Percentiles rank a stretch among this genome's conserved stretches.
Conservation (phyloP, 148 eudicot genomes). For the Beta vulgaris region DNA sequence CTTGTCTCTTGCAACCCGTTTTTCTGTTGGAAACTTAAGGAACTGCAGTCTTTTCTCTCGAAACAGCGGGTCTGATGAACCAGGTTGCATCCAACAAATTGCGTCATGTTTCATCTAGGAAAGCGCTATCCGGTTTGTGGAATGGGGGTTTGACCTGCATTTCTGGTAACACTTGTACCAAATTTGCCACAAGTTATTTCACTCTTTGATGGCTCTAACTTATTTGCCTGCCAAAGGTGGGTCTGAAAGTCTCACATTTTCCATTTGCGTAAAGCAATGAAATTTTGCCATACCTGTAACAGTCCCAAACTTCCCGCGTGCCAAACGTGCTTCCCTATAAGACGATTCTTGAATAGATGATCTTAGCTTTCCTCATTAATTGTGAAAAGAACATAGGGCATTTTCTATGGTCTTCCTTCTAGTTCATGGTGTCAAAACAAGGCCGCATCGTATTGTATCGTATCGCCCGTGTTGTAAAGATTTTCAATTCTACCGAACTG, state of each 20-base stretch:
- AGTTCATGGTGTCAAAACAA: too few species aligned
- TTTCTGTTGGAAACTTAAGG: too few species aligned
- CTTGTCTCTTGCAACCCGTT: too few species aligned
- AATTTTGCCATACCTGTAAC: neutral
- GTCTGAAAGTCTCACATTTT: neutral
- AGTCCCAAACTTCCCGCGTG: neutral
- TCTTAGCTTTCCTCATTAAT: neutral
- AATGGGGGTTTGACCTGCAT: too few species aligned
- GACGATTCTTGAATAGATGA: neutral
- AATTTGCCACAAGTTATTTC: neutral
- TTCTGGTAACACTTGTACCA: neutral
- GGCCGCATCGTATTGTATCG: too few species aligned
- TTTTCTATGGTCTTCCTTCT: neutral
- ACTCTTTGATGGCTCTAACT: neutral
- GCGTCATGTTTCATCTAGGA: too few species aligned
- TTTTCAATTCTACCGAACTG: too few species aligned
- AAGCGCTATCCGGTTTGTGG: too few species aligned
- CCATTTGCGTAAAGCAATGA: neutral
- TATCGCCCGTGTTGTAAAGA: too few species aligned
- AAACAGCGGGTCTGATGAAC: too few species aligned
- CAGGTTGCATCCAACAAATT: too few species aligned
- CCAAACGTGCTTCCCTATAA: neutral
- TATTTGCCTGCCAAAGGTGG: neutral
- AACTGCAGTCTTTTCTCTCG: too few species aligned
- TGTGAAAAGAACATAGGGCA: neutral